Evolutionary conservation across 2,329 filamentous ascomycete species (phyloP).

Genomic region (Aspergillus udagawae): DNA sequence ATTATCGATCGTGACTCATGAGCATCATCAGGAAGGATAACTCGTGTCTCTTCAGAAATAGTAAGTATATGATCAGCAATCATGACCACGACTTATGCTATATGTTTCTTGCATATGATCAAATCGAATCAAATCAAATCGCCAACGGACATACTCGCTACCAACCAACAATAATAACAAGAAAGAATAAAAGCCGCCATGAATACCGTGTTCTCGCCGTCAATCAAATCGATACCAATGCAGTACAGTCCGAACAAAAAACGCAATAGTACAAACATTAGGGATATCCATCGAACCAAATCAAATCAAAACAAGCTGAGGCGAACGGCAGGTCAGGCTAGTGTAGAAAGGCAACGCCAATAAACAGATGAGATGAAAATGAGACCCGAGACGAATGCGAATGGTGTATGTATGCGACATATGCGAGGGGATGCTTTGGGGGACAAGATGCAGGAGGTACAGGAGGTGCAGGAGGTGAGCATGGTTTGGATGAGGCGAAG

Average conservation of each 20-base stretch:
- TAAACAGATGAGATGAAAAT: neutral
- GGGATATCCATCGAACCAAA: neutral
- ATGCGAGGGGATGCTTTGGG: neutral
- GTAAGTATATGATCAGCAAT: too few species aligned
- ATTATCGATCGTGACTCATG: neutral
- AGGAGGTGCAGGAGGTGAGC: too few species aligned
- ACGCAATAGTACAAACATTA: neutral
- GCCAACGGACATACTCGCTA: neutral
- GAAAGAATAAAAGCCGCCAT: neutral
- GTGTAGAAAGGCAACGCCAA: neutral
- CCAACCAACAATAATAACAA: neutral
- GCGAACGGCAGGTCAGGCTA: neutral
- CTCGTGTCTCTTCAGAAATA: neutral
- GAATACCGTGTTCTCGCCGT: neutral
- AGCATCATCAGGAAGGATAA: too few species aligned
- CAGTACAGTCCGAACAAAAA: neutral
- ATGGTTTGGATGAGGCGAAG: neutral
- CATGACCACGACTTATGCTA: neutral
- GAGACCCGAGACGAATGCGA: neutral
- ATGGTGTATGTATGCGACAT: neutral
- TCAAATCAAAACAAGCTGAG: neutral
- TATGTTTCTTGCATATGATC: neutral
- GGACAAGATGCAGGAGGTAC: too few species aligned
- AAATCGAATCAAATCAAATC: too few species aligned
- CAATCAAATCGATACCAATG: neutral